Conservation (phyloP, 768 basidiomycete species). For the Lactarius psammicola region DNA sequence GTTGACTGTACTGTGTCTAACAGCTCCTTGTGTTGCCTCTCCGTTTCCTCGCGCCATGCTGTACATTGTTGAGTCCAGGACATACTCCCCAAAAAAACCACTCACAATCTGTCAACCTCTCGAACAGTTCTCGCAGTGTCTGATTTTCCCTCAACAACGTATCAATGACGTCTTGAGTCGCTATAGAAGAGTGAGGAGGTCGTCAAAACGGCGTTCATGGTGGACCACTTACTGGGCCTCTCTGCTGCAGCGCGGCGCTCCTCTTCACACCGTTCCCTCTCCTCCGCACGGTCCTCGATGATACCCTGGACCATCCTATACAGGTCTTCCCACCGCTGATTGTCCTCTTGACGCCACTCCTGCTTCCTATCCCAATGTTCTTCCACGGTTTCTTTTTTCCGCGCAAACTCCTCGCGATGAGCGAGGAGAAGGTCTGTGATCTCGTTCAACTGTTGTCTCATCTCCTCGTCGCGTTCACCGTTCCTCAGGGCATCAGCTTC, state of each 20-base stretch:
- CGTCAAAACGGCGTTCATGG: slow-evolving; percentile 6
- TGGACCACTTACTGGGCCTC: slow-evolving; percentile 50
- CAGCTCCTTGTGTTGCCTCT: slow-evolving; percentile 63
- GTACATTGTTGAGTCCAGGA: slow-evolving; percentile 8
- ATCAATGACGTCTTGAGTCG: slow-evolving; percentile 57
- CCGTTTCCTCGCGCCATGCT: slow-evolving; percentile 71
- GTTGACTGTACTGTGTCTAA: slow-evolving; percentile 66
- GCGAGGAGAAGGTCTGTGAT: slow-evolving; percentile 73
- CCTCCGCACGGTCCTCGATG: slow-evolving; percentile 52
- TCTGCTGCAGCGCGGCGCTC: slow-evolving; percentile 50
- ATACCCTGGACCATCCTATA: slow-evolving; percentile 61
- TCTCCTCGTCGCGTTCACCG: slow-evolving; percentile 56
- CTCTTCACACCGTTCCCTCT: slow-evolving; percentile 52
- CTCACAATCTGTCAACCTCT: slow-evolving; percentile 56
- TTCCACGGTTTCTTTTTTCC: slow-evolving; percentile 61
- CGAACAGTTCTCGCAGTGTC: slow-evolving; percentile 57
- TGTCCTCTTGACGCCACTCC: slow-evolving; percentile 55
- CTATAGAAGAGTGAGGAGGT: slow-evolving; percentile 39
- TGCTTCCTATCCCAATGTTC: slow-evolving; percentile 63
- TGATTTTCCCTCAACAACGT: slow-evolving; percentile 57
- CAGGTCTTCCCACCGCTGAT: slow-evolving; percentile 54
- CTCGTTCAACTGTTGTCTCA: slow-evolving; percentile 62
- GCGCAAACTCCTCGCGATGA: slow-evolving; percentile 56
- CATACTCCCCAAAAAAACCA: slow-evolving; percentile 1
- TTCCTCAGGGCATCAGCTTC: slow-evolving; percentile 59